Evolutionary conservation across 2,329 filamentous ascomycete genomes (phyloP).

Genomic region (Epichloe gansuensis): DNA sequence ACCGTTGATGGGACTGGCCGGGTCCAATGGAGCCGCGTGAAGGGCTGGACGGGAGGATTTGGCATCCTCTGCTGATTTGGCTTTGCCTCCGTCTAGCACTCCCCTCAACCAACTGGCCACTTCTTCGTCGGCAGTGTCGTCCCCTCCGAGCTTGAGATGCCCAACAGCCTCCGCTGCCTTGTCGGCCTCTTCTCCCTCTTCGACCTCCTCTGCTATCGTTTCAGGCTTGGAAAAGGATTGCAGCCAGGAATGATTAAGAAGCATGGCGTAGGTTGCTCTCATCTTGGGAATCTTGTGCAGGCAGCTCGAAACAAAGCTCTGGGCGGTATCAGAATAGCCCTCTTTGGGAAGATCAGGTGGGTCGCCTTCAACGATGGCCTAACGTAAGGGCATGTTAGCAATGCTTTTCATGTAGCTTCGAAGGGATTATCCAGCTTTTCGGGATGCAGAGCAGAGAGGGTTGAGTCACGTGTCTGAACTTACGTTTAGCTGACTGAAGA

Average conservation of each 20-base stretch:
- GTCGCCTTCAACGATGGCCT: constrained; percentile 98
- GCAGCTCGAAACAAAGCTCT: constrained; percentile 79
- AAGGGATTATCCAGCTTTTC: too few relatives aligned
- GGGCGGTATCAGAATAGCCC: constrained; percentile 66
- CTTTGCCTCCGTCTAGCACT: constrained; percentile 47
- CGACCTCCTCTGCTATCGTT: constrained; percentile 59
- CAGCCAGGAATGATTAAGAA: constrained; percentile 85
- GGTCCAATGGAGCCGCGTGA: constrained; percentile 76
- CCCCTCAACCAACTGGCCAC: constrained; percentile 74
- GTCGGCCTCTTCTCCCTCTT: constrained; percentile 43
- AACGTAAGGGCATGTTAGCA: constrained; percentile 7
- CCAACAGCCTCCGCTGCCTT: constrained; percentile 31
- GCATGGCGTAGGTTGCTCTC: constrained; percentile 84
- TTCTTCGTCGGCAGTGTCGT: constrained; percentile 54
- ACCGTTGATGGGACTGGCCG: constrained; percentile 44
- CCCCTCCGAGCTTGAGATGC: constrained; percentile 28
- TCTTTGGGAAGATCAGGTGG: constrained; percentile 73
- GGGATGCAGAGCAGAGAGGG: neutral
- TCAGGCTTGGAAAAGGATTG: constrained; percentile 60
- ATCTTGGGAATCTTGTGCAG: constrained; percentile 86
- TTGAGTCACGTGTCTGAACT: constrained; percentile 24
- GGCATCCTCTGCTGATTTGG: constrained; percentile 36
- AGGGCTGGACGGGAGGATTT: constrained; percentile 61
- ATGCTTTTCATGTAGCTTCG: neutral
- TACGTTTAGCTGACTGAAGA: constrained; percentile 94